A percentile compares a stretch with the other conserved stretches of the same genome.
Conservation (phyloP, 257 asterid genomes). For the Pogostemon cablin region DNA sequence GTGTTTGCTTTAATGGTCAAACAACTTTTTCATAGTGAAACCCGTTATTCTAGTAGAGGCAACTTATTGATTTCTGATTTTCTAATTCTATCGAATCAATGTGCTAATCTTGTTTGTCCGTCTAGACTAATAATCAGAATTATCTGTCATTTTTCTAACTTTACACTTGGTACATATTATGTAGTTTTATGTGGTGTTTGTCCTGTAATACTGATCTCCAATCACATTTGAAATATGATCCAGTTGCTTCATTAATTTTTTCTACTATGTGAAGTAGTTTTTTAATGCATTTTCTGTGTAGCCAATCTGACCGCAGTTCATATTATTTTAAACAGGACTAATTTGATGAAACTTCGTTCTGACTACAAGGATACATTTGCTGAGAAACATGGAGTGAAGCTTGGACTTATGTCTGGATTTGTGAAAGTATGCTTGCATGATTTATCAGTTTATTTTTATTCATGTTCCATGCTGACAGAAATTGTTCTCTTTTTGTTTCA, state of each 20-base stretch:
- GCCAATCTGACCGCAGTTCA: conserved; percentile 26
- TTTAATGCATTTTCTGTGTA: neutral
- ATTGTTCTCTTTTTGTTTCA: conserved; percentile 41
- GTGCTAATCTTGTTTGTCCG: neutral
- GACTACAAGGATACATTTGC: conserved; percentile 92
- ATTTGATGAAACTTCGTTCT: conserved; percentile 94
- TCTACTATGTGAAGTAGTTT: neutral
- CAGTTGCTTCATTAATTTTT: conserved; percentile 22
- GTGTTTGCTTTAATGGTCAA: no score
- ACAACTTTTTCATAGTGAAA: no score
- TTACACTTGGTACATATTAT: neutral
- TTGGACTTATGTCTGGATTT: conserved; percentile 95
- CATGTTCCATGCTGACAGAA: conserved; percentile 23
- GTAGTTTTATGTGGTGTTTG: conserved; percentile 23
- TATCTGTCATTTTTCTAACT: neutral
- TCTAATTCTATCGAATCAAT: neutral
- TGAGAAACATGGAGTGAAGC: conserved; percentile 97
- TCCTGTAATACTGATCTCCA: neutral
- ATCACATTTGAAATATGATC: neutral
- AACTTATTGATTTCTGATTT: conserved; percentile 10
- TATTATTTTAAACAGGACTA: conserved; percentile 66
- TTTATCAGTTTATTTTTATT: neutral
- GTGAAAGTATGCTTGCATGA: conserved; percentile 60
- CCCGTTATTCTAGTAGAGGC: no score
- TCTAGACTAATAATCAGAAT: conserved; percentile 5